These are phyloP conservation scores for Amphirosellinia nigrospora DNA, from an alignment of 495 filamentous ascomycete genomes.

Conservation along the genomic window DNA sequence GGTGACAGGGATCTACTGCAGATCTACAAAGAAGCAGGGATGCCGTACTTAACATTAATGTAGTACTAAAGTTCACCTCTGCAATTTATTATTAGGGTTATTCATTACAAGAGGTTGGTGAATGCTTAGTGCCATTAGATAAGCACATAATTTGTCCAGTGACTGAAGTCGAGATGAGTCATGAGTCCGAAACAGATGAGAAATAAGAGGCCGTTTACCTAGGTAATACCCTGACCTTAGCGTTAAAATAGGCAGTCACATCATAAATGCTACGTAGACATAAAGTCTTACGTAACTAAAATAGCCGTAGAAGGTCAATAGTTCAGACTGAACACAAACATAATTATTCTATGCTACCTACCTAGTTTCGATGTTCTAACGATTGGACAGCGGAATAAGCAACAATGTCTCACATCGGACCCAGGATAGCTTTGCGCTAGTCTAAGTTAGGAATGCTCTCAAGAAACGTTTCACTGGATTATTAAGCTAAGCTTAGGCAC, in stretches of 20 bases:
- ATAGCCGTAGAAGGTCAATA: neutral
- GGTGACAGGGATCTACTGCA: constrained; percentile 19
- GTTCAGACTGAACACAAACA: neutral
- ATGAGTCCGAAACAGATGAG: neutral
- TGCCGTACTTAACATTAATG: neutral
- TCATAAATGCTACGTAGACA: neutral
- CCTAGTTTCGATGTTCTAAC: neutral
- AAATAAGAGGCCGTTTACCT: neutral
- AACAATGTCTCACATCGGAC: neutral
- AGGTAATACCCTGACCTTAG: neutral
- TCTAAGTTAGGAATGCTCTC: no score
- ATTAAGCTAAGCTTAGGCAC: constrained; percentile 23
- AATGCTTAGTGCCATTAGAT: neutral
- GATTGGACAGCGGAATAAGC: neutral
- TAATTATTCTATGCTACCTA: neutral
- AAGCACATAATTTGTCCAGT: neutral
- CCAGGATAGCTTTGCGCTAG: neutral
- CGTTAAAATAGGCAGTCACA: neutral
- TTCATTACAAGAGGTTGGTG: no score
- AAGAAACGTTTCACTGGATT: neutral
- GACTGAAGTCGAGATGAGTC: neutral
- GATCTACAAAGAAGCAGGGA: constrained; percentile 24
- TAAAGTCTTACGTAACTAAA: neutral
- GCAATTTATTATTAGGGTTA: neutral
- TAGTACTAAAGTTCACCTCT: no score